These are phyloP conservation scores for Nidularia sp. DNA, from an alignment of 768 basidiomycete genomes.

Conservation along the genomic window DNA sequence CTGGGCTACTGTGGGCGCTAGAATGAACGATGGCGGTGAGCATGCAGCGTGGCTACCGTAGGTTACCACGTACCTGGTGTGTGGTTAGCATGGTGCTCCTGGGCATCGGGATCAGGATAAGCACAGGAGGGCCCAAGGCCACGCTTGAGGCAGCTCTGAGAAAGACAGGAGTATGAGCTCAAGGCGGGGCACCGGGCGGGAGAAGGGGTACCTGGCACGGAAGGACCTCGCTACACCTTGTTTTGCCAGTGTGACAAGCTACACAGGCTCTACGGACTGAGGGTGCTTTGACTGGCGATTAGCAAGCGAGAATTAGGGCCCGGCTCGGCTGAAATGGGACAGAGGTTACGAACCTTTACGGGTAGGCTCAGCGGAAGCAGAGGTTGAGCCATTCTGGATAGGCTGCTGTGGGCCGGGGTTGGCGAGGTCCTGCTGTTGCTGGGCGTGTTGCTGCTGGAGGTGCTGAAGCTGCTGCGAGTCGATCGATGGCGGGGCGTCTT, in stretches of 20 bases:
- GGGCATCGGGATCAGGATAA: constrained; percentile 74
- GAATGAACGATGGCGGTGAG: constrained; percentile 8
- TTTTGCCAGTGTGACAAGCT: constrained; percentile 81
- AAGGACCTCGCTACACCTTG: constrained; percentile 75
- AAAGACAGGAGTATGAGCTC: constrained; percentile 1
- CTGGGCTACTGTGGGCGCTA: constrained; percentile 24
- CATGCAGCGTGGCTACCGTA: constrained; percentile 6
- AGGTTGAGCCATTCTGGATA: constrained; percentile 17
- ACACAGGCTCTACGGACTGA: constrained; percentile 79
- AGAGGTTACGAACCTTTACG: constrained; percentile 56
- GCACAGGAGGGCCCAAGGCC: constrained; percentile 67
- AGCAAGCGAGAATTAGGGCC: constrained; percentile 7
- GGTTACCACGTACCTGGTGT: constrained; percentile 25
- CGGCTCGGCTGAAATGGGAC: constrained; percentile 11
- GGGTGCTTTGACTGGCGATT: constrained; percentile 64
- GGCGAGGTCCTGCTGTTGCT: constrained; percentile 29
- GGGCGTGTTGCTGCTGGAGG: constrained; percentile 34
- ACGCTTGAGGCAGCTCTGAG: constrained; percentile 77
- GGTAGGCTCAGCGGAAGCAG: constrained; percentile 25
- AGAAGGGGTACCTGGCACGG: constrained; percentile 63
- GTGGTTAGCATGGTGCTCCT: constrained; percentile 39
- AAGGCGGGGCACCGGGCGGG: neutral
- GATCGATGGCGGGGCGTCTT: constrained; percentile 45
- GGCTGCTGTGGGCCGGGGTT: constrained; percentile 16
- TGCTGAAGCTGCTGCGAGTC: constrained; percentile 62